Evolutionary conservation across 2,329 filamentous ascomycete genomes (phyloP).

Genomic region (Byssochlamys sp.): DNA sequence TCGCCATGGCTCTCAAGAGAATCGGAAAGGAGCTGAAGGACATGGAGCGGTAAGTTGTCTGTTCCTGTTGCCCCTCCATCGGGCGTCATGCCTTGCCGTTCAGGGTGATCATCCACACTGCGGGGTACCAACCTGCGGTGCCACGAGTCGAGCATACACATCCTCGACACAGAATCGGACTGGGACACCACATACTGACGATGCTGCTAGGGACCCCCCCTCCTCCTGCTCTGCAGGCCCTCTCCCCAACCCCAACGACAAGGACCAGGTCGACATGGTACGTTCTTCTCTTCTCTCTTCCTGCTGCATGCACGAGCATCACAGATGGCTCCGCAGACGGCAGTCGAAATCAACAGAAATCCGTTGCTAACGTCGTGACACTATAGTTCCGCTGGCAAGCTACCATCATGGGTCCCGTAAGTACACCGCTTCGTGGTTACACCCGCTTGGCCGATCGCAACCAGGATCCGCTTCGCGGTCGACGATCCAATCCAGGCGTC

Average conservation of each 20-base stretch:
- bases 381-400: slow-evolving; percentile 98
- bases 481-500: slow-evolving; percentile 8
- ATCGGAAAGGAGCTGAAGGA: slow-evolving; percentile 47
- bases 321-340: neutral
- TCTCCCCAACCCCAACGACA: slow-evolving; percentile 34
- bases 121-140: slow-evolving; percentile 11
- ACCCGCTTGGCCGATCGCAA: neutral
- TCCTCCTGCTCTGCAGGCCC: slow-evolving; percentile 97
- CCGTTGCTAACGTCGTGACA: slow-evolving; percentile 5
- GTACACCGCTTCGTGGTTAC: slow-evolving; percentile 33
- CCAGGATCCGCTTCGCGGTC: neutral
- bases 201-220: slow-evolving; percentile 69
- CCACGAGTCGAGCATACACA: neutral
- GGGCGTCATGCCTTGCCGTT: slow-evolving; percentile 3
- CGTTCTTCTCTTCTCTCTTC: slow-evolving; percentile 55
- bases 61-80: slow-evolving; percentile 3
- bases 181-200: slow-evolving; percentile 11
- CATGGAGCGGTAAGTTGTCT: slow-evolving; percentile 38
- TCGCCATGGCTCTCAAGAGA: slow-evolving; percentile 43
- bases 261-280: slow-evolving; percentile 61
- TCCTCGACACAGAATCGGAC: neutral
- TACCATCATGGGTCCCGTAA: slow-evolving; percentile 98
- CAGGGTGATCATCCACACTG: slow-evolving; percentile 12
- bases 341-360: slow-evolving; percentile 1
- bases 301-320: neutral